Base-by-base conservation (phyloP, 768 basidiomycete genomes). In the Myochromella boudieri region DNA sequence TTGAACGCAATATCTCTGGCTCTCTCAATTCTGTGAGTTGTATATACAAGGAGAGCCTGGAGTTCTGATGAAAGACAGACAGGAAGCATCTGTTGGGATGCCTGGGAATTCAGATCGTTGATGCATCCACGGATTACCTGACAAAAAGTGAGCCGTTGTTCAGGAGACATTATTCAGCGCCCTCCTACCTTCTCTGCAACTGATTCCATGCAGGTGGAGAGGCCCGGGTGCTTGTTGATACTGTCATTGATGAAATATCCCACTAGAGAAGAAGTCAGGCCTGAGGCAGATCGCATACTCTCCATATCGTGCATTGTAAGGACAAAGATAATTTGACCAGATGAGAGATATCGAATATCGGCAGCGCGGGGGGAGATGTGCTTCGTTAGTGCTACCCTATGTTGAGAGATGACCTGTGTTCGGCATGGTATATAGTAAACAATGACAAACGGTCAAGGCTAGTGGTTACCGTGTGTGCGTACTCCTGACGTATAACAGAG, bases 271-370 rank as follows among this genome's bases (percentile, higher is more conserved):
- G 92, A 90, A 0, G 93, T 85, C 17, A 84, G 68, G 3, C 92
- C 91, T 2, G 80, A 74, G 12, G 84, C 80, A 32, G 92, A 87
- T 14, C 95, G 84, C 77, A 94, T 83, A 43, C 78, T 78, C 60
- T 98, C 95, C 49, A 97, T 76, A 55, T 95, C 91, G 54, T 92
- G 85, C 74, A 94, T 85, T 2, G 85, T 81, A 38, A 91, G 68
- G 42, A 95, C 69, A 60, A 97, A 90, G 39, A 95, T 84, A 45
- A 89, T 76, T 62, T 95, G 94, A 0, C 91, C 87, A 4, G 88
- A 76, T 2, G 87, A 81, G 38, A 97, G 72, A 40, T 77, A 77
- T 2, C 87, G 81, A 48, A 91, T 78, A 46, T 93, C 89, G 42
- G 79, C 71, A 2, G 77, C 63, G 12, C 84, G 82, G 17, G 83